Evolutionary conservation across 164 flowering plant species (phyloP).

Genomic region (Magnolia sinica): DNA sequence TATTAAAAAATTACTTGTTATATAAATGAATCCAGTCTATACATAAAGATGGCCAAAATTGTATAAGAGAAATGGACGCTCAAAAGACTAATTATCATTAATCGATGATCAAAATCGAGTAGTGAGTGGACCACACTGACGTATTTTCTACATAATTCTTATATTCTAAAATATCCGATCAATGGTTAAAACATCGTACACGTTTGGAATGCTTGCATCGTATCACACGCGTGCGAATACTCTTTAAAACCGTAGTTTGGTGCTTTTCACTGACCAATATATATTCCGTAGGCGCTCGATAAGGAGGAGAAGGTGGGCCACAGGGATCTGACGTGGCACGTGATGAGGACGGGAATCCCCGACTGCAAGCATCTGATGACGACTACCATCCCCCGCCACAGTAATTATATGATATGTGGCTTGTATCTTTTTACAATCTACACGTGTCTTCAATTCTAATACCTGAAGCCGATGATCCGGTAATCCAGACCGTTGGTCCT

Average conservation of each 20-base stretch:
- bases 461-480: not conserved
- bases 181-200: not conserved
- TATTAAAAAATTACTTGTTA: not conserved
- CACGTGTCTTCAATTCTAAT: not conserved
- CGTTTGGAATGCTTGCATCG: not conserved
- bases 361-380: slow-evolving; percentile 42
- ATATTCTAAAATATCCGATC: too few relatives aligned
- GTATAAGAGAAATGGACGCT: not conserved
- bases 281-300: slow-evolving; percentile 10
- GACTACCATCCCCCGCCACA: slow-evolving; percentile 15
- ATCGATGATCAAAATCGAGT: not conserved
- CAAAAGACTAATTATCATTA: too few relatives aligned
- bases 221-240: not conserved
- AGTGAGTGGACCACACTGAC: not conserved
- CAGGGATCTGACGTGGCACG: slow-evolving; percentile 27
- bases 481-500: not conserved
- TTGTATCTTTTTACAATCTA: not conserved
- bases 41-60: too few relatives aligned
- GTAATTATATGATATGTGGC: not conserved
- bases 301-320: slow-evolving; percentile 21
- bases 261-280: slow-evolving; percentile 19
- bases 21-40: too few relatives aligned
- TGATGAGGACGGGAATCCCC: slow-evolving; percentile 19
- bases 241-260: not conserved
- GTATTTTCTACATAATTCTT: not conserved